Conservation (phyloP, 2,329 filamentous ascomycete genomes). For the Colletotrichum tamarilloi region DNA sequence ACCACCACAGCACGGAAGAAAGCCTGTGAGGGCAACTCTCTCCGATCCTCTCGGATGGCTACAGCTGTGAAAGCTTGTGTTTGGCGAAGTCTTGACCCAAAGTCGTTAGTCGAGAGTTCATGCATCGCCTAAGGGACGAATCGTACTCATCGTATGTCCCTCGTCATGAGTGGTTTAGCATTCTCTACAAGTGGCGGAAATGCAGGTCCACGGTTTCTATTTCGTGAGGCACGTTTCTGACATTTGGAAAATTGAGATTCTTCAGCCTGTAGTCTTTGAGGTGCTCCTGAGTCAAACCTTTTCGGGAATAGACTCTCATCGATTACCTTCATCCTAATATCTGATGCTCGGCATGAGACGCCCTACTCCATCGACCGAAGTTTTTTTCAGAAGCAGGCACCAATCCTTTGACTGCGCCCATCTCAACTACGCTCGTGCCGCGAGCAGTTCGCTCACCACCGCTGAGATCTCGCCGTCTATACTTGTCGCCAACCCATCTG, state of each 20-base stretch:
- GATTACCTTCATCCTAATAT: constrained; percentile 26
- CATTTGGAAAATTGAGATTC: not conserved
- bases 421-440: constrained; percentile 6
- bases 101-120: not conserved
- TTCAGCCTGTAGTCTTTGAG: constrained; percentile 7
- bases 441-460: constrained; percentile 9
- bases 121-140: not conserved
- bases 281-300: not conserved
- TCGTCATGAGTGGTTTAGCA: not conserved
- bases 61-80: not conserved
- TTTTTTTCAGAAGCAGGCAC: not conserved
- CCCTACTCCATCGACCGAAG: constrained; percentile 17
- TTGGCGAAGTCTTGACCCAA: not conserved
- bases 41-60: not conserved
- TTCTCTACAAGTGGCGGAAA: constrained; percentile 1
- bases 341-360: constrained; percentile 32
- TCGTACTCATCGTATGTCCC: not conserved
- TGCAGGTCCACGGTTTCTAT: constrained; percentile 8
- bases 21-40: not conserved
- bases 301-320: not conserved
- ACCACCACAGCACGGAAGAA: not conserved
- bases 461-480: constrained; percentile 36
- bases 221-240: constrained; percentile 24
- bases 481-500: constrained; percentile 32
- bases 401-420: not conserved